Percentiles rank a stretch among this genome's conserved stretches.
Evolutionary conservation across 352 stramenopile species (phyloP).

Genomic region (Globisporangium acanthophoron): DNA sequence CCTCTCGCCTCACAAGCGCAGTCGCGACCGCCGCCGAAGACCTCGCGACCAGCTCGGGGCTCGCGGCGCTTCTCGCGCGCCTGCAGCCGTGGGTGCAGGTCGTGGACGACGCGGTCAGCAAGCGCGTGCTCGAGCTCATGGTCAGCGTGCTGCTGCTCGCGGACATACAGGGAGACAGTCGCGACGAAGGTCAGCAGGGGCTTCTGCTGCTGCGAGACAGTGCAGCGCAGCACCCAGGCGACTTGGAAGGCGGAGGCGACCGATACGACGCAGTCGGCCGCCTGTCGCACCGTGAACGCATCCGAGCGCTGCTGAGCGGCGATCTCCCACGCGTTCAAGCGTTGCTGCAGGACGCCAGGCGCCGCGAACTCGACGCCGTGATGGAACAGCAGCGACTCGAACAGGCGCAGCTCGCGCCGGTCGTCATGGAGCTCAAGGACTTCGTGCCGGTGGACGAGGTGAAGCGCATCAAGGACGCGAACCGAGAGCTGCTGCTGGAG

Average conservation of each 20-base stretch:
- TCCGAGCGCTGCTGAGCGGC: slow-evolving; percentile 44
- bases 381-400: slow-evolving; percentile 11
- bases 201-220: background rate
- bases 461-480: slow-evolving; percentile 37
- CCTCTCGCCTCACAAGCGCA: slow-evolving; percentile 36
- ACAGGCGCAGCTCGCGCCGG: slow-evolving; percentile 1
- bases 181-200: background rate
- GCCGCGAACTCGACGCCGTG: slow-evolving; percentile 14
- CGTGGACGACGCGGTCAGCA: slow-evolving; percentile 58
- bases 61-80: slow-evolving; percentile 32
- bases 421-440: slow-evolving; percentile 65
- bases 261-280: slow-evolving; percentile 5
- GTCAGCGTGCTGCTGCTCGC: slow-evolving; percentile 48
- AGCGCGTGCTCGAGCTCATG: slow-evolving; percentile 47
- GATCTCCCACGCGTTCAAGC: slow-evolving; percentile 37
- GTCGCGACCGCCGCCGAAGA: slow-evolving; percentile 45
- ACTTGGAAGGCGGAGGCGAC: background rate
- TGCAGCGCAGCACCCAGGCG: background rate
- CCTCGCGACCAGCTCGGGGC: slow-evolving; percentile 31
- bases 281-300: slow-evolving; percentile 48
- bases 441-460: slow-evolving; percentile 62
- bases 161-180: slow-evolving; percentile 17
- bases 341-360: slow-evolving; percentile 18
- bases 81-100: slow-evolving; percentile 43
- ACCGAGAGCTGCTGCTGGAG: slow-evolving; percentile 27